phyloP scores from a whole-genome alignment of 129 eudicot genomes.

The Smallanthus sonchifolius region DNA sequence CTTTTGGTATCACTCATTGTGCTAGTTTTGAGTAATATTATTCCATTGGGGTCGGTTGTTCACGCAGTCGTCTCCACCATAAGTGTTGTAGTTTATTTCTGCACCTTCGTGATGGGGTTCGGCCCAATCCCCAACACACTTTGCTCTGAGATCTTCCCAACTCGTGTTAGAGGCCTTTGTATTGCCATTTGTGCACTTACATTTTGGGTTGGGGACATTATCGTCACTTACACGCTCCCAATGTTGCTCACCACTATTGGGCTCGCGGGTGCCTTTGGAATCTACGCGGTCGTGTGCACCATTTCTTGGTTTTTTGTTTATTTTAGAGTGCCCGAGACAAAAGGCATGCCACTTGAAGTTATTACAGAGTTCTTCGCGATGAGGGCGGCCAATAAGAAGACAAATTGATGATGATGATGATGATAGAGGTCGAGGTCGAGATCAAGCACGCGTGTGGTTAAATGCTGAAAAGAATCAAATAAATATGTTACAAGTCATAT shows the following conservation, averaged over 20 bases:
- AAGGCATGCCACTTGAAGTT: conserved; percentile 99
- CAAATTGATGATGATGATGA: conserved; percentile 29
- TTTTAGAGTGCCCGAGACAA: conserved; percentile 90
- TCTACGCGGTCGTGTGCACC: conserved; percentile 67
- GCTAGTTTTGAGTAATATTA: conserved; percentile 55
- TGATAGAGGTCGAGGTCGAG: neutral
- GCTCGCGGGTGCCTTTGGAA: conserved; percentile 78
- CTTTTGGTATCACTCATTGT: conserved; percentile 49
- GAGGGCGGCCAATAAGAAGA: conserved; percentile 57
- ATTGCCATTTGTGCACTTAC: conserved; percentile 86
- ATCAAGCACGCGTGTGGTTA: conserved; percentile 16
- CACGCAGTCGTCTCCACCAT: conserved; percentile 75
- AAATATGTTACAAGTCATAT: conserved; percentile 16
- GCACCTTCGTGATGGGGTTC: conserved; percentile 89
- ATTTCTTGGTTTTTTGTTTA: conserved; percentile 77
- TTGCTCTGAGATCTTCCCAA: conserved; percentile 90
- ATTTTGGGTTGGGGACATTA: conserved; percentile 78
- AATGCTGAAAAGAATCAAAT: conserved; percentile 11
- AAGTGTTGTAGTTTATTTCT: conserved; percentile 75
- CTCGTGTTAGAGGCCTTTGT: conserved; percentile 89
- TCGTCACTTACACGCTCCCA: conserved; percentile 88
- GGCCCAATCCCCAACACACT: conserved; percentile 96
- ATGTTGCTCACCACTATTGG: conserved; percentile 77
- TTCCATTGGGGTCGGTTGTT: conserved; percentile 36
- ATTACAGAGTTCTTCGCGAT: conserved; percentile 91